A percentile compares a stretch with the other conserved stretches of the same genome.
These are phyloP conservation scores for Diplodia corticola DNA, from an alignment of 2,329 filamentous ascomycete genomes.

Conservation along the genomic window DNA sequence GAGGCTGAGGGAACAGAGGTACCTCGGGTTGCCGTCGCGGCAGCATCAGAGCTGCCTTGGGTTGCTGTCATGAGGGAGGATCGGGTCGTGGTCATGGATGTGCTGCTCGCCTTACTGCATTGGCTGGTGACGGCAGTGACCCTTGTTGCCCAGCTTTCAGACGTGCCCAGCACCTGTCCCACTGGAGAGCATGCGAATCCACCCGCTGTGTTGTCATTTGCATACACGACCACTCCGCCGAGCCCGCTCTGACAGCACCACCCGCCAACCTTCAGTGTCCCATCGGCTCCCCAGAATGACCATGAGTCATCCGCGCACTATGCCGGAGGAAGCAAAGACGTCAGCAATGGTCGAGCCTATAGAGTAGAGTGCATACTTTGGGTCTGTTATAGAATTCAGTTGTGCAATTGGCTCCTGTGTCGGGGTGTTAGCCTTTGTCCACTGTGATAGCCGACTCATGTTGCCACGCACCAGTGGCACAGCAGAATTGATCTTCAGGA, in stretches of 20 bases:
- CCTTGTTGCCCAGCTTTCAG: background rate
- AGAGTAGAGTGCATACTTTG: too few relatives aligned
- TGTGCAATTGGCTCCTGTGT: background rate
- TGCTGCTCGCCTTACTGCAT: background rate
- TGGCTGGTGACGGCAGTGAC: background rate
- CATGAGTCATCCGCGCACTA: background rate
- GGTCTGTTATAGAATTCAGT: background rate
- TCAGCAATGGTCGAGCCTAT: too few relatives aligned
- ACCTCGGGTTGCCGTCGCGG: background rate
- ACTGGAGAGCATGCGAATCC: background rate
- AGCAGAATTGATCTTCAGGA: background rate
- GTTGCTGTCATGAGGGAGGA: background rate
- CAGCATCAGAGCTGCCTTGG: background rate
- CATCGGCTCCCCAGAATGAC: background rate
- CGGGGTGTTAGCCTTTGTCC: background rate
- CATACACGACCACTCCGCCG: background rate
- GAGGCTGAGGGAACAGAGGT: background rate
- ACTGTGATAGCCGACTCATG: background rate
- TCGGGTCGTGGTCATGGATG: background rate
- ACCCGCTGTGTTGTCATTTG: background rate
- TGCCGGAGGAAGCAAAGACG: background rate
- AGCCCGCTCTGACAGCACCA: background rate
- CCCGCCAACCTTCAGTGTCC: background rate
- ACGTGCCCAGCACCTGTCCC: background rate
- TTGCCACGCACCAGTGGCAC: background rate